Base-by-base conservation (phyloP, 345 rosid species). In the Trapa incisa region DNA sequence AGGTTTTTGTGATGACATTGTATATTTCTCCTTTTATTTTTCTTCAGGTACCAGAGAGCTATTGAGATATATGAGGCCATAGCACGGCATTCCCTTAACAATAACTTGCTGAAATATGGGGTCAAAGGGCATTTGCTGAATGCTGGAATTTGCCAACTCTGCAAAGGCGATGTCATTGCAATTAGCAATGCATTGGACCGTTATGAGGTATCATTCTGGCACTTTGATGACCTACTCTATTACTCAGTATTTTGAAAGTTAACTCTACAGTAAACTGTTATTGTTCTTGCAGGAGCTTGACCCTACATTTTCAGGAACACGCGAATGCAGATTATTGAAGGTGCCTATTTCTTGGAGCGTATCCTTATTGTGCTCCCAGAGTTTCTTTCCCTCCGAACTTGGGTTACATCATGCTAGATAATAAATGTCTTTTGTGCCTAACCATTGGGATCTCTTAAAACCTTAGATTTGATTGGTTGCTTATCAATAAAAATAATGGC, bases 121-220 rank as follows among this genome's bases (percentile, higher is more conserved):
- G 98, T 88, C 70, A 91, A 90, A 80, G 99, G 99, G 33, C 97
- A 94, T 80, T 89, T 94, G 77, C 95, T 94, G 66, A 94, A 84
- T 80, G 97, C 99, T 69, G 99, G 99, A 71, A 70, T 94, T 76
- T 91, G 97, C 79, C 96, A 91, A 73, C 91, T 94, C 68, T 91
- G 97, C 87, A 88, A 88, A 78, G 90, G 85, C 3, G 99, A 94
- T 75, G 81, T 82, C 68, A 87, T 90, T 84, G 84, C 97, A 71
- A 85, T 94, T 68, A 80, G 79, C 22, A 94, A 91, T 78, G 99
- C 99, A 1, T 82, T 94, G 64, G 99, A 94, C 78, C 77, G 78
- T 71, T 94, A 94, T 73, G 91, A 88, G 99, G 99, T 94, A 61
- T 70, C 53, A 32, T 39, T 70, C 71, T 71, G 39, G 75, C 29